Evolutionary conservation across 2,329 filamentous ascomycete genomes (phyloP).

Genomic region (Akanthomyces lecanii): DNA sequence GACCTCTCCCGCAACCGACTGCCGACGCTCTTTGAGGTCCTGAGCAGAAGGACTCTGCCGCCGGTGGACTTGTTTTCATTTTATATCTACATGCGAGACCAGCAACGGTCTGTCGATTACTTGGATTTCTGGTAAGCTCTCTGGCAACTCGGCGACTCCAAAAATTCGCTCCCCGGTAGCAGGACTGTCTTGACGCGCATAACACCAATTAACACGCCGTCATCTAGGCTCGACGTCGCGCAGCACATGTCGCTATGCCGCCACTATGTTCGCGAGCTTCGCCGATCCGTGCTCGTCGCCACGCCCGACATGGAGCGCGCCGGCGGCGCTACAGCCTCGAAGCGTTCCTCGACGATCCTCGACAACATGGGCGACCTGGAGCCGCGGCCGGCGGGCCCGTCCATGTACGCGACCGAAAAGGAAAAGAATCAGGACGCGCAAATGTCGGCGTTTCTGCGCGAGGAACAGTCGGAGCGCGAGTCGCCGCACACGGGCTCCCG

Average conservation of each 20-base stretch:
- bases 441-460: conserved; percentile 83
- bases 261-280: conserved; percentile 93
- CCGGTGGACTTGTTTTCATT: conserved; percentile 97
- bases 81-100: conserved; percentile 99
- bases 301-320: conserved; percentile 82
- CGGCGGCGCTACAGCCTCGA: conserved; percentile 60
- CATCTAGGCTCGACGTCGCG: conserved; percentile 87
- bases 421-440: conserved; percentile 80
- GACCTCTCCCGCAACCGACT: conserved; percentile 73
- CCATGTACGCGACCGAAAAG: conserved; percentile 62
- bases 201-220: conserved; percentile 3
- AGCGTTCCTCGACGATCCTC: conserved; percentile 76
- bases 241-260: conserved; percentile 98
- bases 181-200: not conserved
- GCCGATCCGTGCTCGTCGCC: conserved; percentile 85
- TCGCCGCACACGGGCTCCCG: conserved; percentile 50
- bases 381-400: conserved; percentile 55
- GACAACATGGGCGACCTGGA: conserved; percentile 67
- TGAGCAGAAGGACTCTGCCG: conserved; percentile 88
- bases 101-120: conserved; percentile 96
- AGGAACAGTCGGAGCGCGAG: conserved; percentile 52
- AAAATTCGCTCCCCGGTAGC: not conserved
- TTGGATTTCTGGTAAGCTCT: conserved; percentile 86
- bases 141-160: not conserved
- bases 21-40: conserved; percentile 91